Base-by-base conservation (phyloP, 1,284 basidiomycete genomes). In the Cystobasidiaceae sp. region DNA sequence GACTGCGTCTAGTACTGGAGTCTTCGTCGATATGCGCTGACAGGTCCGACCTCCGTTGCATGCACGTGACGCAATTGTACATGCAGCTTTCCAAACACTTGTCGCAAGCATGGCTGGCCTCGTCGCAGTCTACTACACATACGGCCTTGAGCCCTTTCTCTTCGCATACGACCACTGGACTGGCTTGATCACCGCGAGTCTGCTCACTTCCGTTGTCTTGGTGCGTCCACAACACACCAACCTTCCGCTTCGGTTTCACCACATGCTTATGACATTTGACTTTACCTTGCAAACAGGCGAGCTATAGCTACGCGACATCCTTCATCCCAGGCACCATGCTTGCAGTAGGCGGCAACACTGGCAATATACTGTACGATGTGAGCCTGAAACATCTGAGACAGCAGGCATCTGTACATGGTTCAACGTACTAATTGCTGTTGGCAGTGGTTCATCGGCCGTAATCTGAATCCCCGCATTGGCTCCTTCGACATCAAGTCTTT, bases 391-490 rank as follows among this genome's bases (percentile, higher is more conserved):
- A n/a, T n/a, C n/a, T n/a, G n/a, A n/a, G 67, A 30, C 51, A 49
- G 15, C 32, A 46, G 32, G 13, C n/a, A 13, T 13, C 5, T 21
- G 11, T 25, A 45, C 8, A 27, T n/a, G 25, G 3, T 30, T 17
- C 25, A 32, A 15, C n/a, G 0, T 7, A 8, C 9, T n/a, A n/a
- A n/a, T n/a, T n/a, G n/a, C n/a, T n/a, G n/a, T n/a, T n/a, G n/a
- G n/a, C 73, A 96, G 91, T 98, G 91, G 81, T 98, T 86, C 80
- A 93, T 98, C 71, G 96, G 96, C 28, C 88, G 96, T 60, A 90
- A 93, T 74, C 81, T 98, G 57, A 98, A 98, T 79, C 94, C 96
- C 45, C 77, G 81, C 32, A 84, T 92, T 65, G 88, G 89, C 43
- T 84, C 82, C 13, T 89, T 97, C 67, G 96, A 98, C 76, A 83